phyloP scores from a whole-genome alignment of 176 grass and related monocot genomes.

The Musa itinerans region DNA sequence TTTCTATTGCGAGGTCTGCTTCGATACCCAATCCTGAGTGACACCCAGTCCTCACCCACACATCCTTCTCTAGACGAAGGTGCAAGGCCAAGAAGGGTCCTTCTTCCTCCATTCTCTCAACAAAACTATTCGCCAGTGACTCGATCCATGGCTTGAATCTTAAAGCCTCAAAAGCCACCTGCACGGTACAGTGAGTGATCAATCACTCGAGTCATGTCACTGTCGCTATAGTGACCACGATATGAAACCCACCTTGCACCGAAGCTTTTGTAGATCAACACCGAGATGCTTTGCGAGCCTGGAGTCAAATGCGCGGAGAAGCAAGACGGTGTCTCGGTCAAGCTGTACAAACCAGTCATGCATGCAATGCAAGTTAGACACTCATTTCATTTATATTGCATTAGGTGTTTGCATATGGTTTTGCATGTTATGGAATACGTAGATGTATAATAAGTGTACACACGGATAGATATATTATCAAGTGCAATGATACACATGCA shows the following conservation, averaged over 20 bases:
- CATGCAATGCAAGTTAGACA: too few species aligned
- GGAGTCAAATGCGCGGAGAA: constrained; percentile 37
- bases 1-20: constrained; percentile 7
- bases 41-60: constrained; percentile 40
- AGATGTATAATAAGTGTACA: too few species aligned
- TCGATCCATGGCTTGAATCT: constrained; percentile 32
- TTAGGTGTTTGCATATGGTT: too few species aligned
- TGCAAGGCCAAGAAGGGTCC: constrained; percentile 38
- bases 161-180: constrained; percentile 38
- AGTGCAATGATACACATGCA: too few species aligned
- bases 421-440: too few species aligned
- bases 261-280: constrained; percentile 35
- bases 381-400: too few species aligned
- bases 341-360: constrained; percentile 4
- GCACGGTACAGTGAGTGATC: not conserved
- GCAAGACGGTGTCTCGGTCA: constrained; percentile 20
- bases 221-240: not conserved
- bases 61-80: constrained; percentile 37
- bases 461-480: too few species aligned
- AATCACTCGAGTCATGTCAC: too few species aligned
- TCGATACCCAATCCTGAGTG: constrained; percentile 22
- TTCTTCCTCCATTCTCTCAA: constrained; percentile 29
- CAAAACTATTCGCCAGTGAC: constrained; percentile 19
- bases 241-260: constrained; percentile 24
- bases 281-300: constrained; percentile 30